phyloP scores from a whole-genome alignment of 2,329 filamentous ascomycete species.

The Hymenoscyphus fraxineus region DNA sequence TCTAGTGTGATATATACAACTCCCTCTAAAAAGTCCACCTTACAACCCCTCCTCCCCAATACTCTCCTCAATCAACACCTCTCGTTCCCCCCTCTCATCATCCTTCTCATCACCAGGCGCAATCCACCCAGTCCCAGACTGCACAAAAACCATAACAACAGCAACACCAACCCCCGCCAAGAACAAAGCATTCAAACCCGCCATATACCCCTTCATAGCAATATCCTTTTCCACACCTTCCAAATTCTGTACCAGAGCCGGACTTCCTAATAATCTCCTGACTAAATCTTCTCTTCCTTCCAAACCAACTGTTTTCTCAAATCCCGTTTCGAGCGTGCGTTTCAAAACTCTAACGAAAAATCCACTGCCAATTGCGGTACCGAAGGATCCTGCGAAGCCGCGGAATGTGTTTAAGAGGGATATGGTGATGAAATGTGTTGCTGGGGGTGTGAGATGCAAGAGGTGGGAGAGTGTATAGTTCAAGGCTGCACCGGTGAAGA shows the following conservation, averaged over 20 bases:
- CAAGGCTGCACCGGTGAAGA: slow-evolving; percentile 66
- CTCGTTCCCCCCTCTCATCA: slow-evolving; percentile 10
- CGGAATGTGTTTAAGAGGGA: slow-evolving; percentile 76
- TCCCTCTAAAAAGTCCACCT: slow-evolving; percentile 6
- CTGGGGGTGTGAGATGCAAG: slow-evolving; percentile 64
- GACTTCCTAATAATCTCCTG: slow-evolving; percentile 54
- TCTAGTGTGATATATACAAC: neutral
- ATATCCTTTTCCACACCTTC: slow-evolving; percentile 46
- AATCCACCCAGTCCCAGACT: slow-evolving; percentile 57
- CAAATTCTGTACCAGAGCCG: slow-evolving; percentile 49
- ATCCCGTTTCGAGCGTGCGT: slow-evolving; percentile 34
- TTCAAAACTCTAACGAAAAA: slow-evolving; percentile 31
- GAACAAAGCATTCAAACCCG: slow-evolving; percentile 51
- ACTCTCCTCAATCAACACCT: slow-evolving; percentile 5
- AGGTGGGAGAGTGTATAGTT: slow-evolving; percentile 82
- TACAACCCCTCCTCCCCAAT: slow-evolving; percentile 26
- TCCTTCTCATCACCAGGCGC: slow-evolving; percentile 31
- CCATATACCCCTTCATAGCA: slow-evolving; percentile 51
- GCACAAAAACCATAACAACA: slow-evolving; percentile 46
- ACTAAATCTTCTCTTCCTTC: slow-evolving; percentile 42
- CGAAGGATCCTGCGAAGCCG: slow-evolving; percentile 77
- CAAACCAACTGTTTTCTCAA: slow-evolving; percentile 33
- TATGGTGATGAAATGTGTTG: slow-evolving; percentile 70
- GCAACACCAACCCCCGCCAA: slow-evolving; percentile 48
- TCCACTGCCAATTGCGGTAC: slow-evolving; percentile 74